These are phyloP conservation scores for Beverwykella pulmonaria DNA, from an alignment of 495 filamentous ascomycete genomes.

Conservation along the genomic window DNA sequence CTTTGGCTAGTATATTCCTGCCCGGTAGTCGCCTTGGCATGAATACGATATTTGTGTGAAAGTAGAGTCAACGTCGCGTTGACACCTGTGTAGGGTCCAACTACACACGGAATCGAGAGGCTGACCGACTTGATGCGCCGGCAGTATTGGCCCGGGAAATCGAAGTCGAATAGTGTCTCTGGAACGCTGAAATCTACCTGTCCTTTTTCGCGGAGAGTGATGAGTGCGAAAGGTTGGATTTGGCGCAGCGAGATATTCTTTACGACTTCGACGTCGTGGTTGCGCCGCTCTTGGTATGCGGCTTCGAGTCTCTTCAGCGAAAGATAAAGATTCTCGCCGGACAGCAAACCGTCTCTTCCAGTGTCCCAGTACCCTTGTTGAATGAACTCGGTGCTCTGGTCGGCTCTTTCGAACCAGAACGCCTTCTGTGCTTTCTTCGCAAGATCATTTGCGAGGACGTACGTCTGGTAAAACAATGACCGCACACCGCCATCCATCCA, in stretches of 20 bases:
- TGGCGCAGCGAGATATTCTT: conserved; percentile 3
- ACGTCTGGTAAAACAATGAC: neutral
- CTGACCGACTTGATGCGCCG: conserved; percentile 34
- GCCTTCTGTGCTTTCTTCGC: conserved; percentile 5
- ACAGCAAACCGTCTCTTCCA: conserved; percentile 40
- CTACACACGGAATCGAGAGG: conserved; percentile 40
- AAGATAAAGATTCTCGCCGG: conserved; percentile 33
- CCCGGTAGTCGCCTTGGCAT: neutral
- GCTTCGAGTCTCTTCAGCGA: neutral
- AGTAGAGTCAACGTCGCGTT: conserved; percentile 18
- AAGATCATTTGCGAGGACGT: conserved; percentile 1
- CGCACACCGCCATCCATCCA: conserved; percentile 3
- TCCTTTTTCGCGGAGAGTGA: neutral
- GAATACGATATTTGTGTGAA: neutral
- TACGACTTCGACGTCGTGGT: neutral
- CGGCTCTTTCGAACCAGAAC: conserved; percentile 4
- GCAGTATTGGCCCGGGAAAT: conserved; percentile 43
- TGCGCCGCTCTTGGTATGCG: neutral
- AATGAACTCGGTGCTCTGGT: neutral
- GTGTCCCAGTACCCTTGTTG: conserved; percentile 39
- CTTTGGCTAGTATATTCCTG: neutral
- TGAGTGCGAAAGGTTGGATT: neutral
- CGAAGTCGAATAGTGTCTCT: conserved; percentile 31
- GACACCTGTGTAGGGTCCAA: conserved; percentile 21
- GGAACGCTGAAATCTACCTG: conserved; percentile 12